Conservation (phyloP, 768 basidiomycete species). For the Brasilioporus rufonigricans region DNA sequence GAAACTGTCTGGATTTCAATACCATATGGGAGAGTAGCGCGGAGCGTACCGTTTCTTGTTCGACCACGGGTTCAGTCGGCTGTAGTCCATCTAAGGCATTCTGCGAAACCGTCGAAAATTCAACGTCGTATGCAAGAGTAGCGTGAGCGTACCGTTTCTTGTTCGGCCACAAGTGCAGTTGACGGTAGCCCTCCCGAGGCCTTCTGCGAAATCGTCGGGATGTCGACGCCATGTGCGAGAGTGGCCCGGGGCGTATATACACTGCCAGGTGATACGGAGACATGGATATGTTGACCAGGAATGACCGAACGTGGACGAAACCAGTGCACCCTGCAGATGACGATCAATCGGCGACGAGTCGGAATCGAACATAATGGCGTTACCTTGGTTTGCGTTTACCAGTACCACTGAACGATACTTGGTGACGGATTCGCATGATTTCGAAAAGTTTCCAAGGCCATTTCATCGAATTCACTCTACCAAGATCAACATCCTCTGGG, state of each 20-base stretch:
- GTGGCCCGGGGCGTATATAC: constrained; percentile 4
- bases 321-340: background rate
- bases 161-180: no score
- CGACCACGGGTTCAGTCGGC: no score
- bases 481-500: constrained; percentile 6
- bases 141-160: no score
- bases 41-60: no score
- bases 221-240: no score
- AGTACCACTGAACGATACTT: constrained; percentile 8
- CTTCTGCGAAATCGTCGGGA: no score
- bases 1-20: no score
- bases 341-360: background rate
- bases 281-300: constrained; percentile 2
- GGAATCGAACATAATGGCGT: background rate
- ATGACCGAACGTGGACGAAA: constrained; percentile 4
- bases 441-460: background rate
- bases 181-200: no score
- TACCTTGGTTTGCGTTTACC: constrained; percentile 6
- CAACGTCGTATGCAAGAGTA: no score
- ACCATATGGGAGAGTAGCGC: no score
- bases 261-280: background rate
- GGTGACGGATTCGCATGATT: background rate
- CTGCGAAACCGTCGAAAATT: no score
- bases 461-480: background rate
- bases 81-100: no score